Base-by-base conservation (phyloP, 1,284 basidiomycete genomes). In the Cryptococcus sp. region DNA sequence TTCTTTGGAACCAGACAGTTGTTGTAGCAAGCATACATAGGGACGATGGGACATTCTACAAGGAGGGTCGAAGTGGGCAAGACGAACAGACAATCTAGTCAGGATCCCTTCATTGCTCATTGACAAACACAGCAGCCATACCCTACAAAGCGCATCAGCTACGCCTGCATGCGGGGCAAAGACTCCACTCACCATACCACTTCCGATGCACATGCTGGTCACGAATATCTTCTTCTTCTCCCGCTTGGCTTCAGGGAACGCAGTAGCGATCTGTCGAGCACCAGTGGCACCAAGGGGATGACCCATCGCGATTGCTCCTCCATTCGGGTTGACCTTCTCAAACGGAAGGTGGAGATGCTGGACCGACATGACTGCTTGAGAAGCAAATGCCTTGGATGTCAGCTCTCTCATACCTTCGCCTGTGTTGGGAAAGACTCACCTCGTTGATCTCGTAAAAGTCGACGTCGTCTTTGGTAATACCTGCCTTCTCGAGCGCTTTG, bases 121-220 rank as follows among this genome's bases (percentile, higher is more conserved):
- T 68, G 24, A 72, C 69, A 53, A 73, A 70, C 16, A 70, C 78
- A 5, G 75, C 71, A 25, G 79, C 79, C 65, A 74, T 71, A 45
- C 75, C 74, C 71, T 73, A 38, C 16, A 4, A n/a, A 7, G 7
- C 34, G 34, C 14, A 43, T 43, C 42, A 35, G 41, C 43, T 34
- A 35, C 7, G n/a, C 36, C 19, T 33, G 1, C n/a, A 18, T 11
- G 19, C 28, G 23, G 16, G n/a, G 10, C 21, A 5, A n/a, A 18
- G 19, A 26, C n/a, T n/a, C 80, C 81, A 87, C 87, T 46, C 82
- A 69, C 87, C 93, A 95, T 94, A 33, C 88, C 90, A 28, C 81
- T 83, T 19, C 92, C 93, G 64, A 97, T 87, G 72, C 94, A 97
- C 94, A 97, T 97, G 61, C 83, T 87, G 1, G 90, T 90, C 39